Evolutionary conservation across 148 eudicot genomes (phyloP).

Genomic region (Nepenthes gracilis): DNA sequence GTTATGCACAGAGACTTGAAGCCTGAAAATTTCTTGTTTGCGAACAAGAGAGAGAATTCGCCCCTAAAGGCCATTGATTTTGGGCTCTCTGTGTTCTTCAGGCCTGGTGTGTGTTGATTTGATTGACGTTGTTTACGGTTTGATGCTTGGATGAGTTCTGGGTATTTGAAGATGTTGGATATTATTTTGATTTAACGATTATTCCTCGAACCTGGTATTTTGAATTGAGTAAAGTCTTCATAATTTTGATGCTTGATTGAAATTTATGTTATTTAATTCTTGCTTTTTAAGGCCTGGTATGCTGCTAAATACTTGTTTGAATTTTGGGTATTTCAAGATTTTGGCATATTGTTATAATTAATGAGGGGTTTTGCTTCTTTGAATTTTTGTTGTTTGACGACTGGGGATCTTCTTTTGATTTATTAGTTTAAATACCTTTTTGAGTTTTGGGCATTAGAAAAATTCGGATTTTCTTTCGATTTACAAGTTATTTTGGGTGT

Average conservation of each 20-base stretch:
- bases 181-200: too few species aligned
- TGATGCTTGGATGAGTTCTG: background rate
- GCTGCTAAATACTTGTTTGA: background rate
- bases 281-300: slow-evolving; percentile 43
- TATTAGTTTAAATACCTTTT: too few species aligned
- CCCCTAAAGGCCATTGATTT: slow-evolving; percentile 79
- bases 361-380: background rate
- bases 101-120: slow-evolving; percentile 11
- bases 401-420: too few species aligned
- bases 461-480: too few species aligned
- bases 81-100: slow-evolving; percentile 79
- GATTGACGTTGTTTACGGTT: background rate
- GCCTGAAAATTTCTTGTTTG: slow-evolving; percentile 88
- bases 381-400: background rate
- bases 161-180: too few species aligned
- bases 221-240: too few species aligned
- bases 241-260: too few species aligned
- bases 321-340: background rate
- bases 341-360: background rate
- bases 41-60: slow-evolving; percentile 74
- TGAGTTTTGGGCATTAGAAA: too few species aligned
- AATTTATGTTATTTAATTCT: too few species aligned
- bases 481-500: too few species aligned
- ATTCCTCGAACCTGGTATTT: too few species aligned
- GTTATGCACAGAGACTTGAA: slow-evolving; percentile 82